Evolutionary conservation across 805 yeast species (phyloP), one percentile per base, ranked within the genome.

Genomic region (Hanseniaspora taiwanica): DNA sequence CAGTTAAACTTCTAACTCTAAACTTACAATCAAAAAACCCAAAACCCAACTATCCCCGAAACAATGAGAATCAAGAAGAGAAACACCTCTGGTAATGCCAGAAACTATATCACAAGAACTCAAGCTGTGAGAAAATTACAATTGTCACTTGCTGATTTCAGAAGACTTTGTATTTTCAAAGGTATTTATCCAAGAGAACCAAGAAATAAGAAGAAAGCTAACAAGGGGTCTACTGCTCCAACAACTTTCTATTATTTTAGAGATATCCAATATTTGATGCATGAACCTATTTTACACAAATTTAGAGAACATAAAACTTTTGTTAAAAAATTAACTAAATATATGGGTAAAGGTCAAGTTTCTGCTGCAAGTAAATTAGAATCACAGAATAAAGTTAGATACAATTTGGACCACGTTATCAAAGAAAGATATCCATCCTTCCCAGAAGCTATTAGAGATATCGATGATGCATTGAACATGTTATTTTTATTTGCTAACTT

Each of bases 111-210:
- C 56, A 87, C 96, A 36, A 75, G 98, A 64, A 80, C 96, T 1
- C 96, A 85, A 60, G 98, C 98, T 4, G 80, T 91, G 38, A 78
- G 80, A 62, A 85, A 80, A 58, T 68, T 91, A 46, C 98, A 91
- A 63, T 81, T 91, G 21, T 81, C 96, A 2, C 69, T 91, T 38
- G 96, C 96, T 10, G 98, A 91, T 64, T 91, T 91, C 74, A 78
- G 95, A 65, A 77, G 98, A 55, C 71, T 91, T 56, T 91, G 98
- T 71, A 91, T 91, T 59, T 85, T 91, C 72, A 91, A 91, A 62
- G 98, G 98, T 39, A 87, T 91, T 48, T 91, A 85, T 58, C 98
- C 98, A 40, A 76, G 98, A 59, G 96, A 86, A 58, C 97, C 97
- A 36, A 71, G 87, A 52, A 85, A 84, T 63, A 91, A 87, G 67